Conservation (phyloP, 2,329 filamentous ascomycete species). For the Aureobasidium sp. region DNA sequence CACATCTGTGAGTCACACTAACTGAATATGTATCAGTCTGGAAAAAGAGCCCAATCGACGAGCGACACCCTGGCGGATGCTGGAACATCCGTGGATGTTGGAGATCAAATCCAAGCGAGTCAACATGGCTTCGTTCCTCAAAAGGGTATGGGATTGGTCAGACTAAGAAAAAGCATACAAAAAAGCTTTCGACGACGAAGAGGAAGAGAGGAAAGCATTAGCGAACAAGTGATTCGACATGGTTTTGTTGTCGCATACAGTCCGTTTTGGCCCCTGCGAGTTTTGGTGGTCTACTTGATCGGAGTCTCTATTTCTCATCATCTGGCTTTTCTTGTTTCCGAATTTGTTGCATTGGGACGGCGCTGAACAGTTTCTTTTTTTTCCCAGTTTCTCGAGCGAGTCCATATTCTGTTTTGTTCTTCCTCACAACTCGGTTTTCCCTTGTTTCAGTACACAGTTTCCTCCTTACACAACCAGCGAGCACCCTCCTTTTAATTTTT, state of each 20-base stretch:
- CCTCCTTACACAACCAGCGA: not conserved
- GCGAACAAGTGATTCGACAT: not conserved
- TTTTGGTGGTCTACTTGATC: not conserved
- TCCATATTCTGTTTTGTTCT: not conserved
- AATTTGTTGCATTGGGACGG: constrained; percentile 1
- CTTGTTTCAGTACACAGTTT: not conserved
- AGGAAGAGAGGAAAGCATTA: not conserved
- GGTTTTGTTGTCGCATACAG: not conserved
- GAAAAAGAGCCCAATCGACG: constrained; percentile 84
- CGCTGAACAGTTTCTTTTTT: not conserved
- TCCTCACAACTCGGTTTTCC: not conserved
- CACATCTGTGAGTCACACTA: constrained; percentile 16
- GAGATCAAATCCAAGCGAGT: constrained; percentile 95
- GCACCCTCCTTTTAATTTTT: not conserved
- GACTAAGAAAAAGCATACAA: constrained; percentile 37
- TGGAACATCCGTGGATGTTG: constrained; percentile 97
- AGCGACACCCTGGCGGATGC: constrained; percentile 96
- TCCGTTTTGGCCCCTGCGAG: not conserved
- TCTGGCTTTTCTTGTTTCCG: not conserved
- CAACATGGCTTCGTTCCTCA: constrained; percentile 91
- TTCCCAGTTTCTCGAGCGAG: not conserved
- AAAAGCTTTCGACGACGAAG: not conserved
- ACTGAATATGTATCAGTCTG: constrained; percentile 48
- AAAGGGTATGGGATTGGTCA: constrained; percentile 96
- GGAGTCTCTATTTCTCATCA: not conserved